Conservation (phyloP, 2,329 filamentous ascomycete genomes). For the Calonectria hongkongensis region DNA sequence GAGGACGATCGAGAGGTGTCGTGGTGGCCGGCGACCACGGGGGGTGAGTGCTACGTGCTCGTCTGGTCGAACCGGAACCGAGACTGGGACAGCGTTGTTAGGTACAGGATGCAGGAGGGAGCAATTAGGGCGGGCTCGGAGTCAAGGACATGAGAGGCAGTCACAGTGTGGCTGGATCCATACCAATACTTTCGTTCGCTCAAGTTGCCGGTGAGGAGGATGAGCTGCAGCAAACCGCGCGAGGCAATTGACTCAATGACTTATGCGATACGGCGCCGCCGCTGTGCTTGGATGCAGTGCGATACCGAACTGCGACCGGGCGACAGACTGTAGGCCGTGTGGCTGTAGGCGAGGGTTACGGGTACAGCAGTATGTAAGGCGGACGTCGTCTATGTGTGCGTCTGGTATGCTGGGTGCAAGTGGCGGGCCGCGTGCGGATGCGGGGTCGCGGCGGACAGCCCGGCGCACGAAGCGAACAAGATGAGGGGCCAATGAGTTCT, state of each 20-base stretch:
- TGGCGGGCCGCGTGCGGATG: constrained; percentile 42
- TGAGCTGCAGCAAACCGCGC: constrained; percentile 41
- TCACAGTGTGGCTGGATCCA: constrained; percentile 22
- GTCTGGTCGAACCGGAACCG: constrained; percentile 23
- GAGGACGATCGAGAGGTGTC: constrained; percentile 30
- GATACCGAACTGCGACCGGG: constrained; percentile 24
- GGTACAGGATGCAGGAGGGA: constrained; percentile 36
- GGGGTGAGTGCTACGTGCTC: constrained; percentile 28
- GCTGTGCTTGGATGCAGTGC: constrained; percentile 29
- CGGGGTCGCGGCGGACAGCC: constrained; percentile 47
- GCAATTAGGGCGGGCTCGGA: constrained; percentile 26
- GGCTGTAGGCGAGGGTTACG: constrained; percentile 25
- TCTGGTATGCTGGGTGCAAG: constrained; percentile 42
- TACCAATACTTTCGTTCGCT: constrained; percentile 46
- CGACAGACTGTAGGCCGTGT: constrained; percentile 9
- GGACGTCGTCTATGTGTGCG: constrained; percentile 14
- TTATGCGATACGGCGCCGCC: constrained; percentile 41
- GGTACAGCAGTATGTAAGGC: constrained; percentile 24
- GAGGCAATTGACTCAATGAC: constrained; percentile 45
- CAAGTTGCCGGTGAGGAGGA: constrained; percentile 28
- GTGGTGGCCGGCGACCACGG: constrained; percentile 30
- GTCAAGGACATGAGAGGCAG: constrained; percentile 9
- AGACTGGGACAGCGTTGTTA: constrained; percentile 29
- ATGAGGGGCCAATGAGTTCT: constrained; percentile 47
- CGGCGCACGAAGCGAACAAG: constrained; percentile 40